These are phyloP conservation scores for Apiospora phragmitis DNA, from an alignment of 2,329 filamentous ascomycete species.

Conservation along the genomic window DNA sequence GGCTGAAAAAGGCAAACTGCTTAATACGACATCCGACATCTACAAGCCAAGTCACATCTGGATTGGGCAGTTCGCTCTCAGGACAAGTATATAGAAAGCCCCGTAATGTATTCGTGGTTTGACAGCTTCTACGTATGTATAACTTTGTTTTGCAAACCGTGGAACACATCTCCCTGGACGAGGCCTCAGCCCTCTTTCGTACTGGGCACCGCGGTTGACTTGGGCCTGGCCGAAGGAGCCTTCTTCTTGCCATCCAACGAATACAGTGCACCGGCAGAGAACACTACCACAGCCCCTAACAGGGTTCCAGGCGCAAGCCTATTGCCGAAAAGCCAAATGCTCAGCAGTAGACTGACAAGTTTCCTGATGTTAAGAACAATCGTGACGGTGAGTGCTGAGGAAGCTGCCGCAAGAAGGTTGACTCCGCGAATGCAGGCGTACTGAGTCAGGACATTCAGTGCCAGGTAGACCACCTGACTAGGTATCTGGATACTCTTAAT, in stretches of 20 bases:
- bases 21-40: not conserved
- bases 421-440: constrained; percentile 95
- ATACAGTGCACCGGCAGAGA: constrained; percentile 88
- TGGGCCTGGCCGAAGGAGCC: constrained; percentile 27
- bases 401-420: constrained; percentile 85
- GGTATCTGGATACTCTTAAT: constrained; percentile 52
- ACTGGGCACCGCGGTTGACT: constrained; percentile 11
- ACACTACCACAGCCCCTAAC: constrained; percentile 81
- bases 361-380: constrained; percentile 96
- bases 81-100: not conserved
- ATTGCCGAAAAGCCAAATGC: constrained; percentile 95
- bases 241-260: constrained; percentile 65
- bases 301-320: constrained; percentile 73
- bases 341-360: constrained; percentile 84
- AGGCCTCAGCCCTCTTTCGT: constrained; percentile 11
- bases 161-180: not conserved
- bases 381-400: constrained; percentile 90
- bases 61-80: not conserved
- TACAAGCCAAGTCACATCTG: not conserved
- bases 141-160: not conserved
- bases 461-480: constrained; percentile 69
- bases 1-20: not conserved
- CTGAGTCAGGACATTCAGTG: constrained; percentile 83
- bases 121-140: not conserved
- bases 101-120: not conserved